A percentile compares a stretch with the other conserved stretches of the same genome.
Conservation (phyloP, 768 basidiomycete genomes). For the Tulasnella sp. region DNA sequence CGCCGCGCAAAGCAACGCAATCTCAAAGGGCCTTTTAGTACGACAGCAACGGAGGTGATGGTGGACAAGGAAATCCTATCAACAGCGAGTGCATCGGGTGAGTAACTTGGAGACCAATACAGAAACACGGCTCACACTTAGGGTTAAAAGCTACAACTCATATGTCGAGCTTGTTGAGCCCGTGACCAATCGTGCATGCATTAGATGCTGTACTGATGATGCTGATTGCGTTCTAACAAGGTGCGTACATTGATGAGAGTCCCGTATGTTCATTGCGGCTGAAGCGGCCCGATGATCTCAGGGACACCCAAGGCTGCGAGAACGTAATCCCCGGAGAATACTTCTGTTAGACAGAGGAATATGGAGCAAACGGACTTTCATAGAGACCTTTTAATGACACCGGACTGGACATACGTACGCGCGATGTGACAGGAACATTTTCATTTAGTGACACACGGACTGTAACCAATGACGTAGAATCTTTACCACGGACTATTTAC, state of each 20-base stretch:
- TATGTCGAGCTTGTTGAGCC: constrained; percentile 34
- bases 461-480: constrained; percentile 12
- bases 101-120: not conserved
- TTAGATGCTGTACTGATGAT: constrained; percentile 30
- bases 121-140: not conserved
- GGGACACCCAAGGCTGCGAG: constrained; percentile 30
- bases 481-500: not conserved
- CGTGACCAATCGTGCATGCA: constrained; percentile 11
- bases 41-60: constrained; percentile 33
- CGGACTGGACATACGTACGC: not conserved
- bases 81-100: constrained; percentile 33
- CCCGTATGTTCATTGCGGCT: too few relatives aligned
- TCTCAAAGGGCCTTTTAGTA: constrained; percentile 1
- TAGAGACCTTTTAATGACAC: not conserved
- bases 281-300: not conserved
- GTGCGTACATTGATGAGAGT: constrained; percentile 13
- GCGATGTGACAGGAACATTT: not conserved
- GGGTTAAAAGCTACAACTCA: constrained; percentile 8
- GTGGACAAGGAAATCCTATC: constrained; percentile 23
- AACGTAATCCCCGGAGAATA: constrained; percentile 32
- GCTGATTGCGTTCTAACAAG: constrained; percentile 24
- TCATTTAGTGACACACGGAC: not conserved
- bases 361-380: not conserved
- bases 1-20: not conserved
- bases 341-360: constrained; percentile 16